Evolutionary conservation across 768 basidiomycete genomes (phyloP).

Genomic region (Mrakia blollopis): DNA sequence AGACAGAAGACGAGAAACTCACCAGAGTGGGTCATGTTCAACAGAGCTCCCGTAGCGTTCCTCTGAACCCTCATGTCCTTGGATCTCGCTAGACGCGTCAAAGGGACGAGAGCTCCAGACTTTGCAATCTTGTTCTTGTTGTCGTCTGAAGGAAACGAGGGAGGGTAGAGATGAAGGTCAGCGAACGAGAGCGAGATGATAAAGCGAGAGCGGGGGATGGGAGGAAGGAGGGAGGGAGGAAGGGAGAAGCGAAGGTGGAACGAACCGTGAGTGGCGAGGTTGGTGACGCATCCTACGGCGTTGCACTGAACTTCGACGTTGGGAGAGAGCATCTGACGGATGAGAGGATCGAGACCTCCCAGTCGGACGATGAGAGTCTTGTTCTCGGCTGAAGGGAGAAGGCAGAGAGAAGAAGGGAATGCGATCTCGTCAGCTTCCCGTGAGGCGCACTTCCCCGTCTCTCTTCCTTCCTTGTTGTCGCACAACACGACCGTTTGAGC

Average conservation of each 20-base stretch:
- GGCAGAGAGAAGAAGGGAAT: neutral
- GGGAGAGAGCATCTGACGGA: constrained; percentile 94
- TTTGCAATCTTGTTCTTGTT: constrained; percentile 99
- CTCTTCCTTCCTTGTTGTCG: constrained; percentile 12
- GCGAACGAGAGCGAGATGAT: neutral
- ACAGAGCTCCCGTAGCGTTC: constrained; percentile 92
- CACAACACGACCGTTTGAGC: neutral
- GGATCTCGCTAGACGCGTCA: constrained; percentile 89
- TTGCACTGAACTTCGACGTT: constrained; percentile 99
- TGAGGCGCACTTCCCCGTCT: neutral
- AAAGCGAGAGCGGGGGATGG: neutral
- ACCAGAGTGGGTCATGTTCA: constrained; percentile 99
- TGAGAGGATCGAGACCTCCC: constrained; percentile 93
- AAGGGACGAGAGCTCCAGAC: constrained; percentile 94
- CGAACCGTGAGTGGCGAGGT: constrained; percentile 93
- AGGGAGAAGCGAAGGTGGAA: neutral
- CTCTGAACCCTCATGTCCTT: constrained; percentile 99
- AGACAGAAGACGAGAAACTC: constrained; percentile 36
- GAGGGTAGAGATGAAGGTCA: neutral
- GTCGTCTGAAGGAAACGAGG: constrained; percentile 61
- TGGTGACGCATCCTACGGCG: constrained; percentile 97
- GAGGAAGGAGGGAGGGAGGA: too few relatives aligned
- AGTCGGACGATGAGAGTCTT: constrained; percentile 97
- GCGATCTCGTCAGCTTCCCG: neutral
- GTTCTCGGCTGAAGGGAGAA: constrained; percentile 70